Evolutionary conservation across 164 flowering plant genomes (phyloP), one percentile per base, ranked within the genome.

Genomic region (Magnolia officinalis): DNA sequence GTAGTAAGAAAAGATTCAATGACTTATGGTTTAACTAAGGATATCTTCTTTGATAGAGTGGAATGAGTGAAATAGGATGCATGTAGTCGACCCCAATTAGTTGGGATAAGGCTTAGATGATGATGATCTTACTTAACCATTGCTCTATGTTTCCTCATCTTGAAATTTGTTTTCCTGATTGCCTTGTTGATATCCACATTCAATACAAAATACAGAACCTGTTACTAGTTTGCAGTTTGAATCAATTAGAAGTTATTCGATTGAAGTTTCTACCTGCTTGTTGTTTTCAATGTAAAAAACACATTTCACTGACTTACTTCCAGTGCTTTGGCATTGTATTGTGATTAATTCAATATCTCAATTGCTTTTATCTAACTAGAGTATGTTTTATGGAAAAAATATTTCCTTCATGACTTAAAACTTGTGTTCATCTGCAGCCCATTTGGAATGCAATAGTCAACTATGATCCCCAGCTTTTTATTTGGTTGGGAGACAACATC

Each of bases 401-500:
- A 2, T 6, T 55, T 67, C 4, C 5, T 37, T 19, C 19, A 8
- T 29, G 2, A 52, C 79, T 67, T 59, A 74, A 61, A 59, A 18
- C 71, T 21, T 58, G 63, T 80, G 49, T 50, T 69, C 58, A 20
- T 61, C 2, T 86, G 83, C 89, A 92, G 94, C 91, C 89, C 51
- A 89, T 92, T 18, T 92, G 97, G 97, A 73, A 88, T 67, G 86
- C 90, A 37, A 83, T 92, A 37, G 79, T 76, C 52, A 72, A 86
- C 45, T 90, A 86, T 70, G 81, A 87, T 79, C 97, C 97, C 13
- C 92, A 92, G 72, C 68, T 92, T 31, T 89, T 89, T 75, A 87
- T 90, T 72, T 92, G 94, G 94, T 75, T 92, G 80, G 94, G 97
- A 65, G 97, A 92, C 80, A 92, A 90, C 82, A 90, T 92, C 13